Conservation (phyloP, 768 basidiomycete species). For the Tylopilus subfusipes region DNA sequence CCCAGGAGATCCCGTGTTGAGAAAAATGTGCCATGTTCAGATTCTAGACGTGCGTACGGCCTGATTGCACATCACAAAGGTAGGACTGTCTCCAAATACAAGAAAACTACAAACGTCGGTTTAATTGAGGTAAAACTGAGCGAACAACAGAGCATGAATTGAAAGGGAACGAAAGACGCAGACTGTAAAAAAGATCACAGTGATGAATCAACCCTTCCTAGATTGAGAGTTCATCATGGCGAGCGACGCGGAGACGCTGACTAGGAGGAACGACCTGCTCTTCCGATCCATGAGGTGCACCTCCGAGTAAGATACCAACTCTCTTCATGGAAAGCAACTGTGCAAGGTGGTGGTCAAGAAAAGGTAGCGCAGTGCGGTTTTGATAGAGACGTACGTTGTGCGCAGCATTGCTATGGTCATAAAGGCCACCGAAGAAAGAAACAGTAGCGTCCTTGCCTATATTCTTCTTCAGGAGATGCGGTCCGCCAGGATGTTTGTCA, state of each 20-base stretch:
- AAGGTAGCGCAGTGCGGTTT: not conserved
- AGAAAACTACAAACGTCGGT: no score
- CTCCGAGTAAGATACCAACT: slow-evolving; percentile 8
- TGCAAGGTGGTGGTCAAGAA: not conserved
- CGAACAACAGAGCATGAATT: no score
- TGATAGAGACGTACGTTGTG: slow-evolving; percentile 60
- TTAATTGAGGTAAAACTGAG: no score
- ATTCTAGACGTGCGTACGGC: no score
- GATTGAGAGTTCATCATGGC: not conserved
- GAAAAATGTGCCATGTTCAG: no score
- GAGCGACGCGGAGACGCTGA: slow-evolving; percentile 8
- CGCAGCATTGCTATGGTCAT: slow-evolving; percentile 79
- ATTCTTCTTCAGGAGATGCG: slow-evolving; percentile 71
- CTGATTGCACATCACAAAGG: no score
- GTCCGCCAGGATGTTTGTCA: slow-evolving; percentile 87
- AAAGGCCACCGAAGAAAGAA: slow-evolving; percentile 87
- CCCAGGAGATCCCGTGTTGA: no score
- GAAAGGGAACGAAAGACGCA: not conserved
- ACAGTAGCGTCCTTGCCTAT: slow-evolving; percentile 88
- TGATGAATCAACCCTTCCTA: not conserved
- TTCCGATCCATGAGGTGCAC: slow-evolving; percentile 5
- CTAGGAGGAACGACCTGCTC: slow-evolving; percentile 1
- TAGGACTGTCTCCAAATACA: no score
- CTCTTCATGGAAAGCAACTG: slow-evolving; percentile 13
- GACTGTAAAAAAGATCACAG: not conserved